Base-by-base conservation (phyloP, 1,139 yeast species). In the Protomyces macrosporus region DNA sequence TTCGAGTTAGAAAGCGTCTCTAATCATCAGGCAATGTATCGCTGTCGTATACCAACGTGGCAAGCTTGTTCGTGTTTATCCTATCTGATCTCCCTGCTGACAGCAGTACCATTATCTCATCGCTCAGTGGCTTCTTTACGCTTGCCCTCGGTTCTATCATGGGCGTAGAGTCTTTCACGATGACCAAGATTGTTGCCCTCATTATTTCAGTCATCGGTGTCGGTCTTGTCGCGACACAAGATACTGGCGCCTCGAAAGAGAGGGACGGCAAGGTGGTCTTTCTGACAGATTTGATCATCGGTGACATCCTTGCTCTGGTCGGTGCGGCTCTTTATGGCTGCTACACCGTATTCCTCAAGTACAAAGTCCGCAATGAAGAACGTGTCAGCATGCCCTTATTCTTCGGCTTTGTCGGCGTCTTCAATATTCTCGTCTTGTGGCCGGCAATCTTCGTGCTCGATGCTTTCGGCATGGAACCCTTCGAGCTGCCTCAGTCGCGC, bases 101-200 rank as follows among this genome's bases (percentile, higher is more conserved):
- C 36, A 6, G 55, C 34, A 97, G 95, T 71, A 93, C 98, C 3
- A 91, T 93, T 45, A 76, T 93, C 53, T 87, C 96, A 6, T 87
- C 97, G 51, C 90, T 98, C 0, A 87, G 96, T 6, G 88, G 97
- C 12, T 90, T 93, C 73, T 93, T 93, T 81, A 93, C 98, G 0
- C 79, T 93, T 53, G 70, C 90, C 3, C 80, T 91, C n/a, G 98
- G 98, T 0, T 84, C 85, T 64, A 67, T 87, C 32, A 86, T 84
- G 67, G 78, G 84, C 37, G 82, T 90, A 6, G 98, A 93, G 74
- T 76, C 75, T 37, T 82, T 91, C 70, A 88, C 84, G 70, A 72
- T 74, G 34, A 78, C 81, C 54, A 93, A 93, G 73, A 74, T 90
- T 1, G 72, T 82, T 37, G 95, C 96, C 0, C 80, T 90, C 9